Conservation (phyloP, 169 alveolate species). For the Eimeria sp. region DNA sequence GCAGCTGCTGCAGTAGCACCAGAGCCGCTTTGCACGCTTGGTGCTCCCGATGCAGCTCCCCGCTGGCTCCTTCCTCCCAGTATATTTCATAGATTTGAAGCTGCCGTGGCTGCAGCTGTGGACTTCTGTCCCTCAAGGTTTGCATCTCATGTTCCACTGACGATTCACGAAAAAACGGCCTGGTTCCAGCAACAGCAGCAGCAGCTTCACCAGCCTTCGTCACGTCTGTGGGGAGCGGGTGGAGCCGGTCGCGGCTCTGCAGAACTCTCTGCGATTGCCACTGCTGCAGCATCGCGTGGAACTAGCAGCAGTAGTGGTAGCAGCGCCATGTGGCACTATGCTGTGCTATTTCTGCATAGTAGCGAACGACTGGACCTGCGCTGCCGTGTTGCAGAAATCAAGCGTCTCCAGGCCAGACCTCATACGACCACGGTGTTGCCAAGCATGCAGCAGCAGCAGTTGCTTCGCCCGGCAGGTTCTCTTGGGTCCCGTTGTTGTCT, state of each 20-base stretch:
- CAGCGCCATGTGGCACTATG: slow-evolving; percentile 51
- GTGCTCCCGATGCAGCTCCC: slow-evolving; percentile 25
- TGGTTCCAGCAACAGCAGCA: slow-evolving; percentile 66
- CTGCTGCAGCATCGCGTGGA: not conserved
- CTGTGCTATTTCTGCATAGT: slow-evolving; percentile 44
- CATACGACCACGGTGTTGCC: slow-evolving; percentile 59
- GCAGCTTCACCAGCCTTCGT: slow-evolving; percentile 24
- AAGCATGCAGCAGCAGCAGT: slow-evolving; percentile 22
- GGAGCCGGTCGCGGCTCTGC: not conserved
- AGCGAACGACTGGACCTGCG: slow-evolving; percentile 69
- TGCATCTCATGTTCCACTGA: slow-evolving; percentile 40
- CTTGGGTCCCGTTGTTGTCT: slow-evolving; percentile 36
- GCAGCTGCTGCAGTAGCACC: slow-evolving; percentile 80
- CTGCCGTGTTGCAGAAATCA: slow-evolving; percentile 55
- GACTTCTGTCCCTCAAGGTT: slow-evolving; percentile 60
- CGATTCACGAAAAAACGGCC: slow-evolving; percentile 61
- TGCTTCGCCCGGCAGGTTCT: slow-evolving; percentile 18
- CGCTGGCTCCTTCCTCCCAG: slow-evolving; percentile 43
- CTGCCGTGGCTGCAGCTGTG: slow-evolving; percentile 52
- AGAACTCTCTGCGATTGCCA: not conserved
- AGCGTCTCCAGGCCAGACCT: slow-evolving; percentile 78
- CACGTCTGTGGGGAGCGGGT: slow-evolving; percentile 42
- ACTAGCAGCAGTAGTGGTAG: not conserved
- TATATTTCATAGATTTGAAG: slow-evolving; percentile 1
- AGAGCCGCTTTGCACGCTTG: slow-evolving; percentile 45